phyloP scores from a whole-genome alignment of 306 rosid species.

The Macrotyloma uniflorum region DNA sequence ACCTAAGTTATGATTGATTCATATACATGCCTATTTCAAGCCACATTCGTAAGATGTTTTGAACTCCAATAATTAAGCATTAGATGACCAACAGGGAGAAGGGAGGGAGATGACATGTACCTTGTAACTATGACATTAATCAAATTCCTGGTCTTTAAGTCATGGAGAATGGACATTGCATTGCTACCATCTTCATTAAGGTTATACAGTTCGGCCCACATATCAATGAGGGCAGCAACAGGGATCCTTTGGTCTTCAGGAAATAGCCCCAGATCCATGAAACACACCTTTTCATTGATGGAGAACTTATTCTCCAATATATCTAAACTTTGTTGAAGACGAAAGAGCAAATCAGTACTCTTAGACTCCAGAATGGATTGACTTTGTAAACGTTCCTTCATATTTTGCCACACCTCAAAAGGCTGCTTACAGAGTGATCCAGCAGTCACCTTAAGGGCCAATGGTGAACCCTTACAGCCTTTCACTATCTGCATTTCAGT shows the following conservation, averaged over 20 bases:
- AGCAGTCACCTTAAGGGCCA: constrained; percentile 59
- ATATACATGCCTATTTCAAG: background rate
- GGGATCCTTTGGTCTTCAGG: constrained; percentile 72
- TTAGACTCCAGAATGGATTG: constrained; percentile 47
- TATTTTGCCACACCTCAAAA: constrained; percentile 48
- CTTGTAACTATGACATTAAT: constrained; percentile 57
- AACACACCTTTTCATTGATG: constrained; percentile 54
- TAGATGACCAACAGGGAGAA: background rate
- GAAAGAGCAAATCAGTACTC: constrained; percentile 37
- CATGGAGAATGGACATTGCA: constrained; percentile 49
- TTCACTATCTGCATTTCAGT: constrained; percentile 57
- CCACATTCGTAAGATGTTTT: background rate
- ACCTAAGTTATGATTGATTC: background rate
- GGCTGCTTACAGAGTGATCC: constrained; percentile 53
- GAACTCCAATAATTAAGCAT: background rate
- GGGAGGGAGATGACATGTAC: constrained; percentile 37
- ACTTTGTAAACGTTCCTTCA: constrained; percentile 41
- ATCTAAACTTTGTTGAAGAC: constrained; percentile 63
- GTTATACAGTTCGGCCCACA: constrained; percentile 60
- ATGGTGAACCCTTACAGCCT: constrained; percentile 60
- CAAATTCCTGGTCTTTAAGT: constrained; percentile 48
- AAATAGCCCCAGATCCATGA: constrained; percentile 74
- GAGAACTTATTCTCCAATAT: constrained; percentile 43
- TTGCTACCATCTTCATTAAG: constrained; percentile 43
- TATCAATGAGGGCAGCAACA: constrained; percentile 62